Evolutionary conservation across 768 basidiomycete species (phyloP).

Genomic region (Solioccasus polychromus): DNA sequence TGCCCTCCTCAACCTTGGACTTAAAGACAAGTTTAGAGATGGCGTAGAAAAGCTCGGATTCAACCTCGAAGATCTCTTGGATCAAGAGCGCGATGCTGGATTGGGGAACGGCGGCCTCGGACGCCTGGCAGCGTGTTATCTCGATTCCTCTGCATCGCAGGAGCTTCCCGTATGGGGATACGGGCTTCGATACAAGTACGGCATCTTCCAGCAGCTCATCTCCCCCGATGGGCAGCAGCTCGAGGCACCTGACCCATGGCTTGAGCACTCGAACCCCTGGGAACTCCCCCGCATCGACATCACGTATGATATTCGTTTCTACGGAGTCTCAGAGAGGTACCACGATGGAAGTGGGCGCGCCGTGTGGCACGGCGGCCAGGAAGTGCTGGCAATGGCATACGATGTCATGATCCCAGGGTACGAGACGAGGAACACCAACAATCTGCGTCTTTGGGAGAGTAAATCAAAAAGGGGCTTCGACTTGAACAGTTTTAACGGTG

Average conservation of each 20-base stretch:
- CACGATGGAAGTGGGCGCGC: conserved; percentile 58
- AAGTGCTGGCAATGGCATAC: conserved; percentile 90
- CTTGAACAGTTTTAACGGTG: conserved; percentile 92
- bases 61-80: conserved; percentile 81
- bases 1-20: conserved; percentile 82
- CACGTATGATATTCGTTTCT: conserved; percentile 82
- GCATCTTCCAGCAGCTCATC: conserved; percentile 94
- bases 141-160: conserved; percentile 88
- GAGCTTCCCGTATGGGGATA: conserved; percentile 96
- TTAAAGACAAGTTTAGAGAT: conserved; percentile 71
- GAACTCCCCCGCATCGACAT: conserved; percentile 86
- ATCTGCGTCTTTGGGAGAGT: conserved; percentile 81
- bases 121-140: conserved; percentile 94
- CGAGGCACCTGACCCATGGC: conserved; percentile 92
- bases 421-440: conserved; percentile 83
- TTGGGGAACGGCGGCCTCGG: conserved; percentile 96
- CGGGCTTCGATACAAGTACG: conserved; percentile 88
- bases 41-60: conserved; percentile 82
- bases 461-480: conserved; percentile 91
- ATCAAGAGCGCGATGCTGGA: conserved; percentile 89
- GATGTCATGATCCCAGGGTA: conserved; percentile 92
- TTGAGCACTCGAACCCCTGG: conserved; percentile 86
- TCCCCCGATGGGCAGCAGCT: conserved; percentile 80
- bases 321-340: conserved; percentile 74
- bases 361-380: conserved; percentile 85